Evolutionary conservation across 2,329 filamentous ascomycete species (phyloP).

Genomic region (Zymoseptoria passerinii): DNA sequence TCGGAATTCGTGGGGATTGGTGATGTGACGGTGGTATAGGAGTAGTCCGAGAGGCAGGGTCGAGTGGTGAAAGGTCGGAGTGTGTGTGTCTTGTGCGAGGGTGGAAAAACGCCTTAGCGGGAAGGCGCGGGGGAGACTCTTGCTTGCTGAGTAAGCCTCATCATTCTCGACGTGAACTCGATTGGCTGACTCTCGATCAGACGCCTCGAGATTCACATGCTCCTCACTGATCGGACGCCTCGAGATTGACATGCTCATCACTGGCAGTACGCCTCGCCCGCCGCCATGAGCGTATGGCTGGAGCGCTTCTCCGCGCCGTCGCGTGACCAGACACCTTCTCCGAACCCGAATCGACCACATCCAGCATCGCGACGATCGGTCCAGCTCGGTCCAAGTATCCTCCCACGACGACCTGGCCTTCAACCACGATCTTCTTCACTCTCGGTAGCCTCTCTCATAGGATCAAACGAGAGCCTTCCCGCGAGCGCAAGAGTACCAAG

Average conservation of each 20-base stretch:
- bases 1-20: conserved; percentile 26
- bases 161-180: too few relatives aligned
- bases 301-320: conserved; percentile 74
- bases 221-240: neutral
- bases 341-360: conserved; percentile 57
- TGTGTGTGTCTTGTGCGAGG: neutral
- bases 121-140: too few relatives aligned
- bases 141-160: too few relatives aligned
- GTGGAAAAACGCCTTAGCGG: neutral
- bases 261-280: neutral
- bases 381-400: conserved; percentile 59
- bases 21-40: conserved; percentile 19
- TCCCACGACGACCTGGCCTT: conserved; percentile 59
- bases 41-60: conserved; percentile 25
- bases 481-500: conserved; percentile 56
- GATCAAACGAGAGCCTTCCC: conserved; percentile 68
- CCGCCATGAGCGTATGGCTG: conserved; percentile 62
- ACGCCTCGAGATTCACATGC: too few relatives aligned
- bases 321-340: conserved; percentile 56
- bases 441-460: conserved; percentile 63
- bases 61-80: conserved; percentile 15
- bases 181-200: too few relatives aligned
- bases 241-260: neutral
- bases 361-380: conserved; percentile 64
- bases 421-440: conserved; percentile 68